Percentiles rank a stretch among this genome's conserved stretches.
These are phyloP conservation scores for Phytophthora litchii DNA, from an alignment of 352 stramenopile species.

Conservation along the genomic window DNA sequence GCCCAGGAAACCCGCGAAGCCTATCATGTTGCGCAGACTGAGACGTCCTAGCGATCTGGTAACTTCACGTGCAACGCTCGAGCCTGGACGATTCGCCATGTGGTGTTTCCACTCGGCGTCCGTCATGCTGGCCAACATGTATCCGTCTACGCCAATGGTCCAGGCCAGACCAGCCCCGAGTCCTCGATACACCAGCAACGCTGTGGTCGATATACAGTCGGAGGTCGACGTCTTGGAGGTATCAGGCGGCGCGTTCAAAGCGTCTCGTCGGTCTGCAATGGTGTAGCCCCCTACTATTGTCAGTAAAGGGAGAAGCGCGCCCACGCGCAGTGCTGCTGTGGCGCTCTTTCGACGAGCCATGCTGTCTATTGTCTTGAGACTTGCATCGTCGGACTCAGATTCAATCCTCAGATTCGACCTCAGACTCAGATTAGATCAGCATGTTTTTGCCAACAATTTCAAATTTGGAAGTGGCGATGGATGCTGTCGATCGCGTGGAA, in stretches of 20 bases:
- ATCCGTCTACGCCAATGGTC: conserved; percentile 78
- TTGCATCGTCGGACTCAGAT: neutral
- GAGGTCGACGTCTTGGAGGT: conserved; percentile 43
- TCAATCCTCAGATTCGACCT: neutral
- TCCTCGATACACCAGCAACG: conserved; percentile 63
- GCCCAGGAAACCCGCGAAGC: conserved; percentile 76
- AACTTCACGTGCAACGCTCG: conserved; percentile 41
- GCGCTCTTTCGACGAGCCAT: conserved; percentile 14
- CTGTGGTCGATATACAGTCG: conserved; percentile 74
- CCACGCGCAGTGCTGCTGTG: conserved; percentile 8
- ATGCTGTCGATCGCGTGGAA: conserved; percentile 5
- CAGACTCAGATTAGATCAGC: neutral
- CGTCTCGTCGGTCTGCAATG: conserved; percentile 16
- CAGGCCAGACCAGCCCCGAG: conserved; percentile 71
- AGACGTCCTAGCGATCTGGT: conserved; percentile 32
- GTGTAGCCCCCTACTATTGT: conserved; percentile 12
- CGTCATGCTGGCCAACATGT: conserved; percentile 49
- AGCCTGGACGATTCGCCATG: conserved; percentile 28
- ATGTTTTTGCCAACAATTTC: too few relatives aligned
- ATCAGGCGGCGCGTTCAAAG: conserved; percentile 12
- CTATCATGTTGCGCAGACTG: conserved; percentile 62
- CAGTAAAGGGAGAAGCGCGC: conserved; percentile 30
- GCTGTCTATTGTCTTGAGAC: too few relatives aligned
- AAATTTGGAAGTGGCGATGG: conserved; percentile 12
- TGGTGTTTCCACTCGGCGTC: conserved; percentile 46